phyloP scores from a whole-genome alignment of 352 stramenopile genomes.

The Pythium myriotylum region DNA sequence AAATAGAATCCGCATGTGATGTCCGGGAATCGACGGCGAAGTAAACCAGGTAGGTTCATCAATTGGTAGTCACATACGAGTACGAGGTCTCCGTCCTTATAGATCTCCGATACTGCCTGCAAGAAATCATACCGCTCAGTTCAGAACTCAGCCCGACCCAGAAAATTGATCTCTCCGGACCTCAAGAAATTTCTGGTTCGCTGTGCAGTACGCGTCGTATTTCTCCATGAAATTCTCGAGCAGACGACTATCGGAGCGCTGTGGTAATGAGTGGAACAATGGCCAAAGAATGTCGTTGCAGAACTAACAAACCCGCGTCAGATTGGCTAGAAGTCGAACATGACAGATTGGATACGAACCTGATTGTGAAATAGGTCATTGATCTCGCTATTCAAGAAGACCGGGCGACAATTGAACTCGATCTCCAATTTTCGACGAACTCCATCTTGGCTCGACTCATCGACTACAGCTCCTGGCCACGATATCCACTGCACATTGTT shows the following conservation, averaged over 20 bases:
- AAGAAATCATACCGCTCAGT: background rate
- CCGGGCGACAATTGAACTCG: constrained; percentile 83
- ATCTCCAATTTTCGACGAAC: constrained; percentile 73
- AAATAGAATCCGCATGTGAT: constrained; percentile 89
- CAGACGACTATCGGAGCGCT: constrained; percentile 67
- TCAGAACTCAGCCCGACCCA: background rate
- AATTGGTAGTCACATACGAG: constrained; percentile 91
- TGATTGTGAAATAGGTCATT: constrained; percentile 87
- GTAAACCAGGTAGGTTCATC: constrained; percentile 78
- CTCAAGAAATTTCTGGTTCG: constrained; percentile 88
- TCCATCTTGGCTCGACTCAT: constrained; percentile 78
- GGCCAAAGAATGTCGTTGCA: constrained; percentile 91
- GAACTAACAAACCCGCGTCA: constrained; percentile 42
- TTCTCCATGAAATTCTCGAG: constrained; percentile 86
- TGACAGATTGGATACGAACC: constrained; percentile 18
- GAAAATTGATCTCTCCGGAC: constrained; percentile 29
- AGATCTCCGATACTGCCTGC: constrained; percentile 70
- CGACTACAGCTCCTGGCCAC: constrained; percentile 82
- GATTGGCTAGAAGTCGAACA: background rate
- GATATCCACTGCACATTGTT: constrained; percentile 92
- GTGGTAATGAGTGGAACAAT: constrained; percentile 89
- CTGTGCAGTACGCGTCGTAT: constrained; percentile 87
- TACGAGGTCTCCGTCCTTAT: constrained; percentile 85
- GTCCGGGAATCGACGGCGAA: constrained; percentile 76
- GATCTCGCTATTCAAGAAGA: constrained; percentile 80